These are phyloP conservation scores for Aquilaria agallochum DNA, from an alignment of 441 rosid species.

Conservation along the genomic window DNA sequence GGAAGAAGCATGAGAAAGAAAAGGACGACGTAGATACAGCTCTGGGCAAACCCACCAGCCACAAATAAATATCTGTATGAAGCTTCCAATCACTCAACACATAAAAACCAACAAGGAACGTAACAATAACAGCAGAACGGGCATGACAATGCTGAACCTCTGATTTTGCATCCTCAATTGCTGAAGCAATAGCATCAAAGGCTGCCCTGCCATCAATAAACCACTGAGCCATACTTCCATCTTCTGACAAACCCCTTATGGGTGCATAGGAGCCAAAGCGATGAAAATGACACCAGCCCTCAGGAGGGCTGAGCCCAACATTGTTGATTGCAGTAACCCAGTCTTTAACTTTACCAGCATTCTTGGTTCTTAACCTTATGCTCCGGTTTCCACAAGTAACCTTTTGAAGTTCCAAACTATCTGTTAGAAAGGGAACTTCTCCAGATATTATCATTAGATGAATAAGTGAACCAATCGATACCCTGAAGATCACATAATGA, in stretches of 20 bases:
- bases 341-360: slow-evolving; percentile 73
- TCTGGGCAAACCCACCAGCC: slow-evolving; percentile 99
- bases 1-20: slow-evolving; percentile 49
- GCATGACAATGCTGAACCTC: slow-evolving; percentile 47
- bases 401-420: slow-evolving; percentile 44
- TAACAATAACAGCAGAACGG: slow-evolving; percentile 6
- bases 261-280: slow-evolving; percentile 97
- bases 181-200: slow-evolving; percentile 76
- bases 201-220: slow-evolving; percentile 90
- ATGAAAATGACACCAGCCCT: slow-evolving; percentile 99
- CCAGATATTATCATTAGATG: slow-evolving; percentile 16
- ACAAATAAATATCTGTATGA: slow-evolving; percentile 81
- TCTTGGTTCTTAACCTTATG: slow-evolving; percentile 73
- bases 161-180: slow-evolving; percentile 88
- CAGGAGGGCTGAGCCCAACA: slow-evolving; percentile 93
- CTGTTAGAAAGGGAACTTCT: slow-evolving; percentile 30
- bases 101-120: too few species aligned
- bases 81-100: slow-evolving; percentile 21
- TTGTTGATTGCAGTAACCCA: slow-evolving; percentile 92
- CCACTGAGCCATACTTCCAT: slow-evolving; percentile 96
- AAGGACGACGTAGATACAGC: slow-evolving; percentile 87
- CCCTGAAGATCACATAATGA: too few species aligned
- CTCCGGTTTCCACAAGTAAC: slow-evolving; percentile 84
- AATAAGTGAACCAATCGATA: neutral
- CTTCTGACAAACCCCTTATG: slow-evolving; percentile 89